These are phyloP conservation scores for Lactarius evosmus DNA, from an alignment of 768 basidiomycete species.

Conservation along the genomic window DNA sequence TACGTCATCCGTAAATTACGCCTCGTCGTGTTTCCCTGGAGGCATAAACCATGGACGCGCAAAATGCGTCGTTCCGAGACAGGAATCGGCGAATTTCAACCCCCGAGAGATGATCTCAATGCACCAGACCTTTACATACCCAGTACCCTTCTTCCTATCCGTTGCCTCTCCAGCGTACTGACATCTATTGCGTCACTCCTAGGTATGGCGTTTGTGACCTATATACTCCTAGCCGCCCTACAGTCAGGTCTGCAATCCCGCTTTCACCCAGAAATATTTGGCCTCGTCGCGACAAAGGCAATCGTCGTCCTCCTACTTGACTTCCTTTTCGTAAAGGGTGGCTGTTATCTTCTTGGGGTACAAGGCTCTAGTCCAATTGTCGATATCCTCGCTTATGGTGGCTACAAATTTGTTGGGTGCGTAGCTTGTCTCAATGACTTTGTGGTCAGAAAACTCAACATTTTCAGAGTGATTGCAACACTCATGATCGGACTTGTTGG, in stretches of 20 bases:
- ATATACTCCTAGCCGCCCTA: conserved; percentile 85
- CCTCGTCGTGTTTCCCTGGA: conserved; percentile 93
- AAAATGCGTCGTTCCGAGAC: conserved; percentile 62
- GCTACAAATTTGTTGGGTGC: conserved; percentile 97
- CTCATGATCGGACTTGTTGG: conserved; percentile 69
- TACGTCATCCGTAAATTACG: conserved; percentile 90
- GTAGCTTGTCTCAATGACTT: conserved; percentile 30
- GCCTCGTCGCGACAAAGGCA: conserved; percentile 80
- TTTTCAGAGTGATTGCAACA: conserved; percentile 75
- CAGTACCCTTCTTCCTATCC: conserved; percentile 42
- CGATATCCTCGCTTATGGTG: conserved; percentile 88
- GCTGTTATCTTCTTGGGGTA: conserved; percentile 92
- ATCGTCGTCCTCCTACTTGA: conserved; percentile 83
- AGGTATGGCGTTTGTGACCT: conserved; percentile 97
- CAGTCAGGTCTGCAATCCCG: conserved; percentile 76
- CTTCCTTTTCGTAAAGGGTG: conserved; percentile 83
- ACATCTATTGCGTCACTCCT: conserved; percentile 3
- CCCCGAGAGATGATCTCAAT: conserved; percentile 93
- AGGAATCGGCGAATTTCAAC: conserved; percentile 70
- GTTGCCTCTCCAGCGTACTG: conserved; percentile 3
- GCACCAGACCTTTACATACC: conserved; percentile 97
- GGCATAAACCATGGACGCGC: conserved; percentile 84
- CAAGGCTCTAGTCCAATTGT: conserved; percentile 66
- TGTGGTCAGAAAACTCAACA: neutral
- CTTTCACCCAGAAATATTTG: conserved; percentile 89